phyloP scores from a whole-genome alignment of 148 eudicot genomes.

The Suaeda aralocaspica region DNA sequence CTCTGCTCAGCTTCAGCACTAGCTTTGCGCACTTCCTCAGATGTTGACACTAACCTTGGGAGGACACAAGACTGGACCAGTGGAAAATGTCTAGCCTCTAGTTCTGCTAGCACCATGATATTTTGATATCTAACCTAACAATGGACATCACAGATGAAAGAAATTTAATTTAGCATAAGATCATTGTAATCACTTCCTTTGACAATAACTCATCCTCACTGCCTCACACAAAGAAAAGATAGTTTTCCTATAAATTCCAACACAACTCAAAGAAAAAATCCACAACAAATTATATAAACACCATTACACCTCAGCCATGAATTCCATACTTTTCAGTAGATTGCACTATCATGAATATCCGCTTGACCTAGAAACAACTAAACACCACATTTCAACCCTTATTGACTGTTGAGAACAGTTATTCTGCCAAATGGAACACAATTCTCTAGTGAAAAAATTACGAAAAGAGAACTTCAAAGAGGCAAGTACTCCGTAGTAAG shows the following conservation, averaged over 20 bases:
- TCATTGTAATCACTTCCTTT: background rate
- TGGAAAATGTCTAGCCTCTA: slow-evolving; percentile 82
- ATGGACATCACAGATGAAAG: slow-evolving; percentile 3
- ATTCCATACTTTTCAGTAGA: background rate
- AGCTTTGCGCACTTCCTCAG: slow-evolving; percentile 82
- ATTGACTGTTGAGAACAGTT: background rate
- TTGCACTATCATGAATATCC: background rate
- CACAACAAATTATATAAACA: background rate
- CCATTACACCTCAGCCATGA: background rate
- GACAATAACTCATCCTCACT: background rate
- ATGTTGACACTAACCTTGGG: slow-evolving; percentile 63
- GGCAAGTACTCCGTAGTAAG: too few species aligned
- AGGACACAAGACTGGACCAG: slow-evolving; percentile 88
- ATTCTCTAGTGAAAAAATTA: background rate
- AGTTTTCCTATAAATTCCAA: background rate
- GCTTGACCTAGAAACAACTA: background rate
- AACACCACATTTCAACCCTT: background rate
- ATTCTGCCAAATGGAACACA: background rate
- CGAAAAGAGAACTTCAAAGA: too few species aligned
- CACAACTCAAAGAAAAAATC: background rate
- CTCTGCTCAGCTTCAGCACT: slow-evolving; percentile 80
- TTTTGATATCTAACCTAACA: slow-evolving; percentile 67
- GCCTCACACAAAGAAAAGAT: background rate
- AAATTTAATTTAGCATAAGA: slow-evolving; percentile 1
- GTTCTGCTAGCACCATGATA: slow-evolving; percentile 63